Base-by-base conservation (phyloP, 2,329 filamentous ascomycete genomes). In the Apiospora pterosperma region DNA sequence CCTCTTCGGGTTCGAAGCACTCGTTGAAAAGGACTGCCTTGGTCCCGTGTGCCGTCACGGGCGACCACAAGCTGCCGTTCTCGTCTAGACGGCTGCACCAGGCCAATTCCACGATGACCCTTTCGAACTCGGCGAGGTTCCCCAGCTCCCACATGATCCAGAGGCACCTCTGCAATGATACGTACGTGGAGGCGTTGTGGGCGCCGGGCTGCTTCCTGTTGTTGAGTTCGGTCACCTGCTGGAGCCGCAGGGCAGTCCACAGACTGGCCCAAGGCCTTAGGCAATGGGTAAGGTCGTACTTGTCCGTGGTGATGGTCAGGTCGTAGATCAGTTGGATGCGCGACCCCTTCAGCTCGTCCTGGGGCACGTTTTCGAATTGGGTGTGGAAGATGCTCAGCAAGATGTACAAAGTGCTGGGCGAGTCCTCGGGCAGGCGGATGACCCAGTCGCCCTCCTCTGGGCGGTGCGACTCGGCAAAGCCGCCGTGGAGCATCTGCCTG, bases 361-460 rank as follows among this genome's bases (percentile, higher is more conserved):
- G 59, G 1, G 72, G 71, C 1, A 76, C 61, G 12, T 66, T 63
- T 4, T 74, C 68, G 38, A 74, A 72, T 10, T 66, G 69, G 19
- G 70, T 65, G 36, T 77, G 75, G 14, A 76, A 69, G 14, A 77
- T 76, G 60, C 73, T 70, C 16, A 77, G 62, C n/a, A 77, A 38
- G n/a, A 71, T 69, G 7, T 67, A 59, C 68, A 76, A 70, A 0
- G 74, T 68, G 36, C 66, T 66, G 5, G 75, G 69, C 10, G 74
- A 64, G 59, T 76, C 75, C n/a, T 75, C 74, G 11, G 75, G 75
- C 25, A 77, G 67, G 8, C 65, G 61, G 5, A 74, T 65, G 6
- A 55, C 44, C 73, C 72, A 74, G 12, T 73, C 67, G 5, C 55
- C 61, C 6, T 42, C 62, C 19, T 60, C 63, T 0, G 38, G 59